Conservation (phyloP, 2,329 filamentous ascomycete genomes). For the Pyrenochaeta sp. region DNA sequence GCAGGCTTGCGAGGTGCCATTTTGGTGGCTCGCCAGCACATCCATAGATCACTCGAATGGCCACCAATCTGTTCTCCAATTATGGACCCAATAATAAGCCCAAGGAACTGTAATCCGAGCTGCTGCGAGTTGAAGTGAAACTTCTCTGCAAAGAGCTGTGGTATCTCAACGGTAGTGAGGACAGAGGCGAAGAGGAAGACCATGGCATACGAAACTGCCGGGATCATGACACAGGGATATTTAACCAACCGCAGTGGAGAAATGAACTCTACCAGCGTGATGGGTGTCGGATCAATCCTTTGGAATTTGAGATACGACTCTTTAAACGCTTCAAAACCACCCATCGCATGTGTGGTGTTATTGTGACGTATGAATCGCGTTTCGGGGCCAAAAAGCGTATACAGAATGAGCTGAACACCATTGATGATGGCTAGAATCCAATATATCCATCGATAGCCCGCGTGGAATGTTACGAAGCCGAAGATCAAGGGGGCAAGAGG, state of each 20-base stretch:
- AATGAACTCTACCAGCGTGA: conserved; percentile 61
- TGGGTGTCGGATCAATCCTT: conserved; percentile 62
- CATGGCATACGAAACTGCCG: conserved; percentile 64
- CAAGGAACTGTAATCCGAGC: conserved; percentile 66
- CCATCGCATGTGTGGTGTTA: conserved; percentile 39
- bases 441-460: conserved; percentile 67
- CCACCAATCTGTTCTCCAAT: conserved; percentile 68
- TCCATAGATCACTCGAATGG: conserved; percentile 63
- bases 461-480: conserved; percentile 59
- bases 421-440: conserved; percentile 67
- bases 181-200: conserved; percentile 65
- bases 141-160: conserved; percentile 64
- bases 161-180: conserved; percentile 66
- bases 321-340: conserved; percentile 51
- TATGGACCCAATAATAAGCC: conserved; percentile 65
- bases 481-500: conserved; percentile 54
- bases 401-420: conserved; percentile 64
- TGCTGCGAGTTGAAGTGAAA: conserved; percentile 67
- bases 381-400: conserved; percentile 61
- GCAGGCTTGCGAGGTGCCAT: conserved; percentile 52
- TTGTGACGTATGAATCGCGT: conserved; percentile 61
- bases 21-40: conserved; percentile 52
- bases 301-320: conserved; percentile 56
- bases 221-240: conserved; percentile 60
- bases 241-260: conserved; percentile 59